phyloP scores from a whole-genome alignment of 2,329 filamentous ascomycete species.

The Hypocreales sp. region DNA sequence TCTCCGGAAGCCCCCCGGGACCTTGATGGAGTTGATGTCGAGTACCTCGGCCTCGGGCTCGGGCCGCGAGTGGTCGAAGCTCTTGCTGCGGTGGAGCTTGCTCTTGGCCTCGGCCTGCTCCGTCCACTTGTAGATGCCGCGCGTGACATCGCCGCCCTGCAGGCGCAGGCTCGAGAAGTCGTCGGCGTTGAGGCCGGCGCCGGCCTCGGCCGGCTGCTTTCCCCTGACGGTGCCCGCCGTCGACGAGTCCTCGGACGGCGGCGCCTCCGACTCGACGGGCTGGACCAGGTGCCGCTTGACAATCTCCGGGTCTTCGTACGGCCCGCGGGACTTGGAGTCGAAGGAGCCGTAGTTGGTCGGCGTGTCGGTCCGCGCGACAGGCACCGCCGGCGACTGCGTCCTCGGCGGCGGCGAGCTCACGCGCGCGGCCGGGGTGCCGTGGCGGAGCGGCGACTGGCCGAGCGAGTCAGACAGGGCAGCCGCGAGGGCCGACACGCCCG shows the following conservation, averaged over 20 bases:
- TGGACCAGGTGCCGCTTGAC: slow-evolving; percentile 78
- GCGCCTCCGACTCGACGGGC: slow-evolving; percentile 32
- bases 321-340: slow-evolving; percentile 50
- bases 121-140: slow-evolving; percentile 93
- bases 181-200: slow-evolving; percentile 40
- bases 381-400: slow-evolving; percentile 21
- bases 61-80: slow-evolving; percentile 65
- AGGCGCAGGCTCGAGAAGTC: slow-evolving; percentile 88
- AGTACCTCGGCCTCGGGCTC: slow-evolving; percentile 66
- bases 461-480: slow-evolving; percentile 68
- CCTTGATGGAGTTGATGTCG: slow-evolving; percentile 80
- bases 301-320: slow-evolving; percentile 81
- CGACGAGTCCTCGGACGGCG: slow-evolving; percentile 30
- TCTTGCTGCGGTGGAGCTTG: slow-evolving; percentile 66
- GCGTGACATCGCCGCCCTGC: slow-evolving; percentile 87
- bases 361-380: slow-evolving; percentile 25
- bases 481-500: slow-evolving; percentile 75
- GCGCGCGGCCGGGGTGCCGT: slow-evolving; percentile 48
- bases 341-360: slow-evolving; percentile 77
- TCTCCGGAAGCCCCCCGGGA: slow-evolving; percentile 84
- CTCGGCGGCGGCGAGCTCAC: slow-evolving; percentile 38
- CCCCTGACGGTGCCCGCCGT: slow-evolving; percentile 31
- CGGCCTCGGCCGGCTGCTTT: slow-evolving; percentile 31
- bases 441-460: slow-evolving; percentile 52
- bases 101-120: slow-evolving; percentile 66